Percentiles rank a stretch among this genome's conserved stretches.
Conservation (phyloP, 768 basidiomycete species). For the Suillus subluteus region DNA sequence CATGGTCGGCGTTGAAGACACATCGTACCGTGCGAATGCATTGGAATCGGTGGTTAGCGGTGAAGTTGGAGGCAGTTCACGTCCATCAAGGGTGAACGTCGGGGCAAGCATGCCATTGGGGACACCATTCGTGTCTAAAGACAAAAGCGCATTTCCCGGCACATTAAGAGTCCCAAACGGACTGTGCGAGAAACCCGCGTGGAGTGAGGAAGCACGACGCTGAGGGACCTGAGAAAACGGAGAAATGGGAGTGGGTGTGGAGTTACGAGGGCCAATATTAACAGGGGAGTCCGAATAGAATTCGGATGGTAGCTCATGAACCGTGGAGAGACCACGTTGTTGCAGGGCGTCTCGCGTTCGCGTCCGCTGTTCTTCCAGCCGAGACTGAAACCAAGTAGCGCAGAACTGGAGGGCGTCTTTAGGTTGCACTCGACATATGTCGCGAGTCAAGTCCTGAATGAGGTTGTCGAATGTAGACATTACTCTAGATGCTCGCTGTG, state of each 20-base stretch:
- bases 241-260: conserved; percentile 49
- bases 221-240: conserved; percentile 58
- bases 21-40: conserved; percentile 58
- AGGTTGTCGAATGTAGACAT: conserved; percentile 85
- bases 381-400: conserved; percentile 92
- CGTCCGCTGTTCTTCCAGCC: conserved; percentile 83
- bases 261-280: conserved; percentile 31
- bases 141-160: conserved; percentile 77
- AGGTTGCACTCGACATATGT: conserved; percentile 84
- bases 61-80: conserved; percentile 63
- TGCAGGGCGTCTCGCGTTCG: conserved; percentile 69
- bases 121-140: conserved; percentile 44
- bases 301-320: conserved; percentile 56
- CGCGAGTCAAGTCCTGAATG: conserved; percentile 83
- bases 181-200: conserved; percentile 56
- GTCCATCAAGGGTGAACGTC: conserved; percentile 60
- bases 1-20: conserved; percentile 47
- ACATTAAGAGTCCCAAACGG: conserved; percentile 83
- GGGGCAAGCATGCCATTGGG: conserved; percentile 45
- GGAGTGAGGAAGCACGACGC: conserved; percentile 58
- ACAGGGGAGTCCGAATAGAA: conserved; percentile 60
- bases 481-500: conserved; percentile 15
- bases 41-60: conserved; percentile 52
- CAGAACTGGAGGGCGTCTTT: conserved; percentile 91
- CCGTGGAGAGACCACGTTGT: conserved; percentile 52